phyloP scores from a whole-genome alignment of 495 filamentous ascomycete species.

The Neurospora sp. region DNA sequence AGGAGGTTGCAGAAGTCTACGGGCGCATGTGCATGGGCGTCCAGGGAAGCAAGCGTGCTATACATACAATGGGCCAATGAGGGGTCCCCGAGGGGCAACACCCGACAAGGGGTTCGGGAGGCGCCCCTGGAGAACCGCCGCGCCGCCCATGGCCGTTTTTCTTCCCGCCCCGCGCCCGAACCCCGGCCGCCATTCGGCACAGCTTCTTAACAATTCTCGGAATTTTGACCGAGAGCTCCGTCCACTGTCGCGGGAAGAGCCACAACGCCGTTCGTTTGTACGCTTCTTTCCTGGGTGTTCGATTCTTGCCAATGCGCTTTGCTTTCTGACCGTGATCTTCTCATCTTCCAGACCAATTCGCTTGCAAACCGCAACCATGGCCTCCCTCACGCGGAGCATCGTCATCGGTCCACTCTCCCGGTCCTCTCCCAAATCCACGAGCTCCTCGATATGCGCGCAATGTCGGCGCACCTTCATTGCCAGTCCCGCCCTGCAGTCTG shows the following conservation, averaged over 20 bases:
- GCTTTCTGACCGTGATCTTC: not conserved
- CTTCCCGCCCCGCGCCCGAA: not conserved
- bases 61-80: not conserved
- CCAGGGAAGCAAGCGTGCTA: not conserved
- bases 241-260: not conserved
- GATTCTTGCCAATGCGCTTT: not conserved
- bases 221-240: not conserved
- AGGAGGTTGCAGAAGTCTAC: not conserved
- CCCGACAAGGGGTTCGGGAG: not conserved
- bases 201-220: not conserved
- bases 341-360: not conserved
- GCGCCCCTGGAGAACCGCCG: not conserved
- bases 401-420: not conserved
- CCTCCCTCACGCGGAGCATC: slow-evolving; percentile 8
- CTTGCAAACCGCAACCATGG: slow-evolving; percentile 4
- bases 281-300: not conserved
- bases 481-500: slow-evolving; percentile 42
- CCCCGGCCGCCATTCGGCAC: not conserved
- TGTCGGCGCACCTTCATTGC: slow-evolving; percentile 44
- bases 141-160: not conserved
- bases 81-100: not conserved
- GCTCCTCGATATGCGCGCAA: slow-evolving; percentile 27
- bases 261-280: not conserved
- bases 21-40: not conserved
- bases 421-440: slow-evolving; percentile 1